phyloP scores from a whole-genome alignment of 2,329 filamentous ascomycete species.

The Coniella lustricola region DNA sequence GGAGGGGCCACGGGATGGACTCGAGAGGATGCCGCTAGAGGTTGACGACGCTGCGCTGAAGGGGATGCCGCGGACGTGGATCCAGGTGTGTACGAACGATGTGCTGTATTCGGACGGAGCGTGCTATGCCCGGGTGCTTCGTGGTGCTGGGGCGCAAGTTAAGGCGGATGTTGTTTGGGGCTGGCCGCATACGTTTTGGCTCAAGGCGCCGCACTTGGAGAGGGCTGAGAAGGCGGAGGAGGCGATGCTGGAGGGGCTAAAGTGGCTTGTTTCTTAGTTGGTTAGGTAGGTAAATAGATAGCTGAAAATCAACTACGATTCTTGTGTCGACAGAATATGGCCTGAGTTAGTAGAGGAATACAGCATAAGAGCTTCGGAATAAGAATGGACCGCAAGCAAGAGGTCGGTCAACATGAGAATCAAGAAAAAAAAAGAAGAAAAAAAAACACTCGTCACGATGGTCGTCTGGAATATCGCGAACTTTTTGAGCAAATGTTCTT shows the following conservation, averaged over 20 bases:
- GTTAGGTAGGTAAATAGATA: neutral
- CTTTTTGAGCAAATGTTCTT: conserved; percentile 2
- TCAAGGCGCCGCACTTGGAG: conserved; percentile 36
- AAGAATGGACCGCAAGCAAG: no score
- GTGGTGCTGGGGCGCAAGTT: conserved; percentile 32
- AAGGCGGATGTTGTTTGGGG: conserved; percentile 35
- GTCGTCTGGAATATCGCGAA: neutral
- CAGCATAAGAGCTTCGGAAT: no score
- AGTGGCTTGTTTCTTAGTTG: conserved; percentile 28
- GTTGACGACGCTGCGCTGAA: conserved; percentile 23
- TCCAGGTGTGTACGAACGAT: conserved; percentile 45
- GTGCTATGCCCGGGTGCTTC: conserved; percentile 39
- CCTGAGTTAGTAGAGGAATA: no score
- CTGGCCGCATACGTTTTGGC: conserved; percentile 48
- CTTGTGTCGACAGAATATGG: no score
- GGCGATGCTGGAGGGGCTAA: conserved; percentile 34
- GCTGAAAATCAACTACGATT: no score
- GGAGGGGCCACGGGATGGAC: conserved; percentile 32
- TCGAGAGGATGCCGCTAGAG: conserved; percentile 36
- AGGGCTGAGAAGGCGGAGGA: conserved; percentile 34
- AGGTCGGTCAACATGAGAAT: neutral
- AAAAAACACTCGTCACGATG: neutral
- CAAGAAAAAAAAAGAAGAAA: neutral
- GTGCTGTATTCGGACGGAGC: conserved; percentile 44
- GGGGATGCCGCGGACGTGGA: conserved; percentile 35